Base-by-base conservation (phyloP, 2,329 filamentous ascomycete species). In the Sclerotinia glacialis region DNA sequence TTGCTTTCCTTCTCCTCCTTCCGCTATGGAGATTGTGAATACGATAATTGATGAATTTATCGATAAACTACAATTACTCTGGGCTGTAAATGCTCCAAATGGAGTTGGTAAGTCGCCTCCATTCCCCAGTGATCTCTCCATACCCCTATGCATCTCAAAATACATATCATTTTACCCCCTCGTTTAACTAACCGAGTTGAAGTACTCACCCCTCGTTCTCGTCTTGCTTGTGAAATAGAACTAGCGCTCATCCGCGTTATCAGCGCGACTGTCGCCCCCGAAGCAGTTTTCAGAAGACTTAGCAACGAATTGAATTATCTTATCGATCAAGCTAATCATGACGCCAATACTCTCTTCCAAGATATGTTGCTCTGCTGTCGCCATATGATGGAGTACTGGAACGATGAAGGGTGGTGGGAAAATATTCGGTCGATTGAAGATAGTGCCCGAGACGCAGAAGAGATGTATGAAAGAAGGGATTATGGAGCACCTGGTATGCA, bases 61-160 rank as follows among this genome's bases (percentile, higher is more conserved):
- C 8, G 58, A 61, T 12, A 37, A 40, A 1, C 16, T 61, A 16
- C 58, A 49, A 26, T 1, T 49, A 1, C 40, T 11, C 11, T 61
- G 58, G 28, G 58, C 58, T 7, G 2, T 11, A 18, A 49, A 61
- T 7, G 44, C 58, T 14, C 8, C 44, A 26, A 49, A 61, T 1
- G 46, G 44, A 40, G 8, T 49, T 37, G 31, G 58, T 26, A 26
- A 23, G 58, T 37, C n/a, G 23, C 5, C 21, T 31, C 1, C 26
- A 12, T 44, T 59, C 28, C 12, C 12, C 7, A 8, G 23, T 0
- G 4, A 16, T 16, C 4, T 23, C 11, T 11, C 14, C 18, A 26
- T 21, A 9, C n/a, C 1, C n/a, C 6, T 12, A 1, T 1, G 12
- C 9, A 3, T 3, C 2, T 21, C 8, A 21, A n/a, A 3, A 7